Evolutionary conservation across 371 early-diverging fungal species (phyloP).

Genomic region (Massospora cicadina): DNA sequence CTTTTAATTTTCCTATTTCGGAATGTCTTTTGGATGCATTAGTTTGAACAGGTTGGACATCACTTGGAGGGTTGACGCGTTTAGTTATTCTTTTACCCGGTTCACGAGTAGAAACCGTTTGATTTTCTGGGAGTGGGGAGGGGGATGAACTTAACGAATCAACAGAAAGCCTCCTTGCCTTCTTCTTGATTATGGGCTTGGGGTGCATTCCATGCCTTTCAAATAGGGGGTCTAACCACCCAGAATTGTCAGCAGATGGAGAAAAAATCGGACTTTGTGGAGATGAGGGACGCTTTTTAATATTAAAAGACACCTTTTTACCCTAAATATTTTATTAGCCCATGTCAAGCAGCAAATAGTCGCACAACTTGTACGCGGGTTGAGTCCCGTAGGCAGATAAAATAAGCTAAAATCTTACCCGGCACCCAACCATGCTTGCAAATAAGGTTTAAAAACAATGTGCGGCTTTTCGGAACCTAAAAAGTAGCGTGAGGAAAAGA

Average conservation of each 20-base stretch:
- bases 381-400: no score
- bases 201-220: background rate
- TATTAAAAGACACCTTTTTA: background rate
- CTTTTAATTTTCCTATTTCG: background rate
- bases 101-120: background rate
- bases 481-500: no score
- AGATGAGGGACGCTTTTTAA: background rate
- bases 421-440: no score
- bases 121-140: background rate
- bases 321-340: background rate
- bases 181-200: background rate
- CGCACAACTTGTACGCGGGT: no score
- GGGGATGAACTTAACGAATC: background rate
- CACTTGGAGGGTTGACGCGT: background rate
- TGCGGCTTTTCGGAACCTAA: no score
- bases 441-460: no score
- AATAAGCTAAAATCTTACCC: no score
- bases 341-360: no score
- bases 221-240: background rate
- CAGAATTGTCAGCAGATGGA: background rate
- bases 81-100: background rate
- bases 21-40: background rate
- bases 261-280: background rate
- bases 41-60: background rate
- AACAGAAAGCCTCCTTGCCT: no score